Conservation (phyloP, 495 filamentous ascomycete genomes). For the Penicillium alfredii region DNA sequence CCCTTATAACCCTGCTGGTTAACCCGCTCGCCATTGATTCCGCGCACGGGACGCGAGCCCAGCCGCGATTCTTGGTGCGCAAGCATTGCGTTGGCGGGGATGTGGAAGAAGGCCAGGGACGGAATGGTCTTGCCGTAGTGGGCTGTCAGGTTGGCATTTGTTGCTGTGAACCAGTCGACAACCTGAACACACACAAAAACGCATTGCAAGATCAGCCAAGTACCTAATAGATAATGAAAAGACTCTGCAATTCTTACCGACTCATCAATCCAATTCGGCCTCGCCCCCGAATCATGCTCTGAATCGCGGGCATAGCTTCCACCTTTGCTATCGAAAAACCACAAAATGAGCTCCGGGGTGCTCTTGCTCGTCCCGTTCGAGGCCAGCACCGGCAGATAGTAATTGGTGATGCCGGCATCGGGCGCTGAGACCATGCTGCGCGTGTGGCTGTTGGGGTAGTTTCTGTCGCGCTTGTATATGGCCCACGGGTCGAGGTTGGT, state of each 20-base stretch:
- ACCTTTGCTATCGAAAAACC: constrained; percentile 71
- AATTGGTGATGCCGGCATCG: constrained; percentile 61
- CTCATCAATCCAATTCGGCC: constrained; percentile 36
- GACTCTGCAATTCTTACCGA: constrained; percentile 11
- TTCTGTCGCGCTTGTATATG: constrained; percentile 50
- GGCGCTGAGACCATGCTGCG: constrained; percentile 35
- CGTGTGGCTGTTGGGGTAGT: constrained; percentile 51
- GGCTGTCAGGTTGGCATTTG: constrained; percentile 36
- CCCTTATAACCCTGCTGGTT: constrained; percentile 21
- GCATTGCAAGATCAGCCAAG: background rate
- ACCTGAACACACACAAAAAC: too few species aligned
- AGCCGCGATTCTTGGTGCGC: constrained; percentile 45
- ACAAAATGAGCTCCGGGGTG: constrained; percentile 51
- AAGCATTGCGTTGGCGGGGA: constrained; percentile 54
- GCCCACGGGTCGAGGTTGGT: constrained; percentile 49
- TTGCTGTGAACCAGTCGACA: constrained; percentile 55
- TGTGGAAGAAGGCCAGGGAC: constrained; percentile 67
- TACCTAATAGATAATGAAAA: background rate
- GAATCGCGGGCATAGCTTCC: constrained; percentile 43
- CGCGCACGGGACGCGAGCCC: constrained; percentile 44
- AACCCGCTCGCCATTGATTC: constrained; percentile 56
- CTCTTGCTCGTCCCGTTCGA: constrained; percentile 7
- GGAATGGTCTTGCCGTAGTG: constrained; percentile 46
- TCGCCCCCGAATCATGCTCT: constrained; percentile 25
- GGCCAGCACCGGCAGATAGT: constrained; percentile 56